A percentile compares a stretch with the other conserved stretches of the same genome.
Conservation (phyloP, 345 rosid species). For the Moringa oleifera region DNA sequence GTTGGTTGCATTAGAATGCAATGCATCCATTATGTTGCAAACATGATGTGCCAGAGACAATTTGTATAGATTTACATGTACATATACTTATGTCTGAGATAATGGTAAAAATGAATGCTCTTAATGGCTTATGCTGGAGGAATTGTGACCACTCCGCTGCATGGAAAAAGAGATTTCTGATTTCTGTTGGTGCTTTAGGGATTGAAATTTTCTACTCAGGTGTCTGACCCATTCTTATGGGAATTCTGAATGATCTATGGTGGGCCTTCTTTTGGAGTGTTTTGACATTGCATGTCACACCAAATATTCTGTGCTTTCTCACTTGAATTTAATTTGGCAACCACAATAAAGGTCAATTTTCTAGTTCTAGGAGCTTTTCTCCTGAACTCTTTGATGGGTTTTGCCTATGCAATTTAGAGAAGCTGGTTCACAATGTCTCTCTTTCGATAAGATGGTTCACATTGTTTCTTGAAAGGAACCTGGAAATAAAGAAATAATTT, state of each 20-base stretch:
- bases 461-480: neutral
- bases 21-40: neutral
- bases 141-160: too few species aligned
- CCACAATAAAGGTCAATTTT: constrained; percentile 3
- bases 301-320: neutral
- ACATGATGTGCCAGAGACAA: neutral
- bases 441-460: too few species aligned
- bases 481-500: neutral
- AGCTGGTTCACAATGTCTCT: too few species aligned
- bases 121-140: neutral
- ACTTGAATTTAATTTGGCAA: neutral
- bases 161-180: constrained; percentile 11
- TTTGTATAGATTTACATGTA: neutral
- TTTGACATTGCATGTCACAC: neutral
- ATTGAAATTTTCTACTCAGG: neutral
- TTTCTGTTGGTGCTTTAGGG: constrained; percentile 1
- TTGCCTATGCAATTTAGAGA: too few species aligned
- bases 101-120: neutral
- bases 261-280: constrained; percentile 7
- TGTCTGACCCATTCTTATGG: neutral
- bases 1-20: neutral
- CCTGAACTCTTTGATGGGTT: too few species aligned
- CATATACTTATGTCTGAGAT: neutral
- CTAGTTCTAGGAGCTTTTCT: neutral
- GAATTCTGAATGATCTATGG: neutral